Evolutionary conservation across 371 early-diverging fungal species (phyloP).

Genomic region (Blakeslea trispora): DNA sequence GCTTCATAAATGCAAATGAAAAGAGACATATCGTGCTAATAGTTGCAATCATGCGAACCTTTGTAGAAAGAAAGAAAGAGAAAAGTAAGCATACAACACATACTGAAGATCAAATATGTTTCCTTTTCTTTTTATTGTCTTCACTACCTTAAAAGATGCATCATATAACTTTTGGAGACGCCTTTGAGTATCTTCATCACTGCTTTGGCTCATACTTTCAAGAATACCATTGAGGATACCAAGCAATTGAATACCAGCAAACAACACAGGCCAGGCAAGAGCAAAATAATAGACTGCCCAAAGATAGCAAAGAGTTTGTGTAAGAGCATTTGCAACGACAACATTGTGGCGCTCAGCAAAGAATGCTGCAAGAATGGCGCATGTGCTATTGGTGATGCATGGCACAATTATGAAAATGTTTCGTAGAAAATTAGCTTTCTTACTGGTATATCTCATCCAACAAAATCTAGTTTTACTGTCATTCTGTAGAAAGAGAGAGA

Average conservation of each 20-base stretch:
- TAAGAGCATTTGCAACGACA: constrained; percentile 24
- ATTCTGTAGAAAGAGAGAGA: constrained; percentile 23
- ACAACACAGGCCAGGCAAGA: constrained; percentile 4
- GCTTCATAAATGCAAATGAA: constrained; percentile 18
- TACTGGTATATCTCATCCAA: constrained; percentile 24
- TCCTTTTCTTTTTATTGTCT: constrained; percentile 13
- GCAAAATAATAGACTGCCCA: constrained; percentile 34
- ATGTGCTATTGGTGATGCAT: constrained; percentile 40
- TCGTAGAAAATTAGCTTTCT: constrained; percentile 25
- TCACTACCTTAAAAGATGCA: too few relatives aligned
- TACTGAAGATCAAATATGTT: too few relatives aligned
- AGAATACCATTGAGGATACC: constrained; percentile 2
- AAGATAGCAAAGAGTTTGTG: constrained; percentile 28
- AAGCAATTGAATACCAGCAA: constrained; percentile 19
- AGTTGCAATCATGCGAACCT: constrained; percentile 17
- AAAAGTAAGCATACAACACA: too few relatives aligned
- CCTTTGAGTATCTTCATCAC: constrained; percentile 11
- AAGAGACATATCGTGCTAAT: constrained; percentile 11
- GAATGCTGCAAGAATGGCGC: constrained; percentile 29
- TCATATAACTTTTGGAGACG: background rate
- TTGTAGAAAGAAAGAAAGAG: background rate
- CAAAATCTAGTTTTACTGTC: constrained; percentile 24
- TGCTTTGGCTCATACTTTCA: constrained; percentile 6
- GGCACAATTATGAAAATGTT: constrained; percentile 25
- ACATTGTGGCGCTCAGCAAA: constrained; percentile 32